A percentile compares a stretch with the other conserved stretches of the same genome.
These are phyloP conservation scores for Eucalyptus erythrocorys DNA, from an alignment of 345 rosid genomes.

Conservation along the genomic window DNA sequence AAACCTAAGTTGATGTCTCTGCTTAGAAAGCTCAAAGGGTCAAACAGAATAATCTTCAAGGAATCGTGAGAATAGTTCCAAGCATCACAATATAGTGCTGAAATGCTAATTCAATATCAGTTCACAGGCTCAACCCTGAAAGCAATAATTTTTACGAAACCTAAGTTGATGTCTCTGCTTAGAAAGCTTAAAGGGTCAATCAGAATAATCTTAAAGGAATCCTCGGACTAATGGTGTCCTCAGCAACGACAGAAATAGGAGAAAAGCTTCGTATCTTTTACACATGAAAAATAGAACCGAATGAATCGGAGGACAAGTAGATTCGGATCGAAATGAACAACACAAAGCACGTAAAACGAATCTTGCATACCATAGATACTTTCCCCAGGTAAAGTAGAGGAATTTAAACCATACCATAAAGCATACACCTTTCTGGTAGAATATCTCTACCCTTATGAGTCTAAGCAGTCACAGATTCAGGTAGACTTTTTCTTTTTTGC, in stretches of 20 bases:
- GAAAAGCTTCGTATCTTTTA: neutral
- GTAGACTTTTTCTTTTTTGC: neutral
- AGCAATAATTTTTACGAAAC: neutral
- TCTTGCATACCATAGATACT: neutral
- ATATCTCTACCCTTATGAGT: neutral
- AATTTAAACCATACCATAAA: neutral
- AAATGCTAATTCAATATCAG: conserved; percentile 37
- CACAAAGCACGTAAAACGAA: neutral
- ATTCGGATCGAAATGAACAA: neutral
- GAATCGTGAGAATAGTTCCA: conserved; percentile 64
- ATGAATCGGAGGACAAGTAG: neutral
- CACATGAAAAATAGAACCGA: neutral
- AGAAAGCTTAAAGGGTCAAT: neutral
- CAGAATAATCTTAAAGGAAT: neutral
- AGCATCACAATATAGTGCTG: conserved; percentile 93
- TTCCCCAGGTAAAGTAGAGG: neutral
- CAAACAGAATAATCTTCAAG: neutral
- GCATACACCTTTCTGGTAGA: neutral
- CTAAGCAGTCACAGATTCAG: neutral
- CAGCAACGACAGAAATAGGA: neutral
- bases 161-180: neutral
- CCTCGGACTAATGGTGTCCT: neutral
- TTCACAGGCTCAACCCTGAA: neutral
- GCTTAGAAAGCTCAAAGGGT: neutral
- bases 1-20: neutral